Evolutionary conservation across 2,329 filamentous ascomycete genomes (phyloP).

Genomic region (Stromatinia cepivora): DNA sequence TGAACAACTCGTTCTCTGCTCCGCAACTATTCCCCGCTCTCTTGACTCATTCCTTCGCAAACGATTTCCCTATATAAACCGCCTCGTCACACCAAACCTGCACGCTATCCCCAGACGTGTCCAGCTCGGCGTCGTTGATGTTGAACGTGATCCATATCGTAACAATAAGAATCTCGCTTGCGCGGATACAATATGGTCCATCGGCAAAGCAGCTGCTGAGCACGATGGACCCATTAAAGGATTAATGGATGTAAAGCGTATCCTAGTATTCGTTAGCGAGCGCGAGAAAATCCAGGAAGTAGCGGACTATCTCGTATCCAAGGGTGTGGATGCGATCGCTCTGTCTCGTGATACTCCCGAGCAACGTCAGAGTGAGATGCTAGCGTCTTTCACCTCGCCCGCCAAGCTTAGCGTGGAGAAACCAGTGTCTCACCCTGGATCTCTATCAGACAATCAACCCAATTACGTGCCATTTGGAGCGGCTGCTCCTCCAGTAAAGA

Average conservation of each 20-base stretch:
- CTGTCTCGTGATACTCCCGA: constrained; percentile 83
- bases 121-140: constrained; percentile 89
- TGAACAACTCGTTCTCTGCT: constrained; percentile 87
- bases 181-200: constrained; percentile 91
- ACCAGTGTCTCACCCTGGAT: constrained; percentile 41
- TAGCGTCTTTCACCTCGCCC: constrained; percentile 66
- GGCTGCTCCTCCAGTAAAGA: constrained; percentile 33
- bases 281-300: constrained; percentile 84
- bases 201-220: constrained; percentile 71
- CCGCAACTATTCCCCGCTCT: constrained; percentile 88
- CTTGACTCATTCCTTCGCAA: constrained; percentile 82
- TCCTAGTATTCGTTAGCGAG: constrained; percentile 97
- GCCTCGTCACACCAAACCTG: constrained; percentile 91
- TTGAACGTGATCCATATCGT: constrained; percentile 87
- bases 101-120: constrained; percentile 95
- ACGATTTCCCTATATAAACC: constrained; percentile 77
- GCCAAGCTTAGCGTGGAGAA: constrained; percentile 7
- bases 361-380: constrained; percentile 72
- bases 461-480: constrained; percentile 39
- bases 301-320: constrained; percentile 73
- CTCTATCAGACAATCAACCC: constrained; percentile 44
- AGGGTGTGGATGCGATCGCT: constrained; percentile 85
- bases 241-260: constrained; percentile 70
- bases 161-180: constrained; percentile 93
- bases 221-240: constrained; percentile 58